phyloP scores from a whole-genome alignment of 345 rosid species.

The Isatis tinctoria region DNA sequence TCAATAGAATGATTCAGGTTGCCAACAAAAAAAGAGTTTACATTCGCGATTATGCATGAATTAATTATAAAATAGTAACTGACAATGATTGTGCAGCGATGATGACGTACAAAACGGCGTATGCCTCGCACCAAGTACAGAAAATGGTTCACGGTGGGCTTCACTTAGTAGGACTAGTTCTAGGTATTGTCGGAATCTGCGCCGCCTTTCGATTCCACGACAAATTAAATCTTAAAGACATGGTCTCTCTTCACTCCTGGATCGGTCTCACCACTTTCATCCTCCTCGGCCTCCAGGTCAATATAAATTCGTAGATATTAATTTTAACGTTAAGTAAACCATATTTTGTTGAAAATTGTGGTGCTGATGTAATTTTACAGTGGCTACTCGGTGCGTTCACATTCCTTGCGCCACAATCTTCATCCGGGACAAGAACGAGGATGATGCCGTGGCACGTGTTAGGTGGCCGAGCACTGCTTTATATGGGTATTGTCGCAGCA shows the following conservation, averaged over 20 bases:
- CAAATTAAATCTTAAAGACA: slow-evolving; percentile 37
- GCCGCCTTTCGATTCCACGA: slow-evolving; percentile 85
- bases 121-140: slow-evolving; percentile 22
- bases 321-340: neutral
- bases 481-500: slow-evolving; percentile 76
- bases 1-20: neutral
- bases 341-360: neutral
- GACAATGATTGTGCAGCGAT: slow-evolving; percentile 46
- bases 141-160: slow-evolving; percentile 56
- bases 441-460: slow-evolving; percentile 71
- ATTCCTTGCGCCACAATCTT: slow-evolving; percentile 35
- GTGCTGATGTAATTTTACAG: slow-evolving; percentile 34
- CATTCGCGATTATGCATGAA: neutral
- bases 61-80: neutral
- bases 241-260: slow-evolving; percentile 85
- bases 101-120: slow-evolving; percentile 72
- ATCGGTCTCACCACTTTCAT: slow-evolving; percentile 62
- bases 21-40: neutral
- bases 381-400: slow-evolving; percentile 62
- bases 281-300: slow-evolving; percentile 67
- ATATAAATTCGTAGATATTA: neutral
- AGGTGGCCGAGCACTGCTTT: slow-evolving; percentile 63
- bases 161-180: slow-evolving; percentile 47
- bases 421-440: slow-evolving; percentile 7
- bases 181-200: slow-evolving; percentile 65